Base-by-base conservation (phyloP, 108 stramenopile genomes). In the Discostella stelligeroides region DNA sequence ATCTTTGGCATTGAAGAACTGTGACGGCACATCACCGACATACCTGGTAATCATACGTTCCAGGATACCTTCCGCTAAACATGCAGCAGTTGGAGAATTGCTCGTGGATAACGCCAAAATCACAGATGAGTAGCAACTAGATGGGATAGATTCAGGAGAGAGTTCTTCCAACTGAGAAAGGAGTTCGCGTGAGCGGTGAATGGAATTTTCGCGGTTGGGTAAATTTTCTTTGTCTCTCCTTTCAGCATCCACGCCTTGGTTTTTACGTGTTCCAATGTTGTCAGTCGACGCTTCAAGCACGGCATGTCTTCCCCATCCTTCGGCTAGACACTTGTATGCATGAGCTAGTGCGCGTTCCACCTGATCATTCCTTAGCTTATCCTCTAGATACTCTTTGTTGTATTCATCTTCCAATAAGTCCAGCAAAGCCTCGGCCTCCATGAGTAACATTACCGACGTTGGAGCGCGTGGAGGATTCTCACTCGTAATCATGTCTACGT, bases 291-390 rank as follows among this genome's bases (percentile, higher is more conserved):
- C 30, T n/a, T n/a, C 27, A 4, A 60, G 38, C 4, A 80, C 72
- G 27, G 79, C 72, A 69, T 54, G 63, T 73, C 68, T 68, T n/a
- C 72, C 79, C 67, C 68, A 80, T 23, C 72, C 68, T 51, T 80
- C 79, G 29, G 63, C 56, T 12, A 80, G 58, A 28, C 54, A 53
- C 25, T 50, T 39, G 51, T 68, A 68, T 18, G 57, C 34, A 24
- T 66, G 64, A 20, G 57, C 43, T 17, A 78, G 50, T 46, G 63
- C 63, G 6, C 29, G 54, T 34, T 61, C 50, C 12, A 54, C 15
- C 53, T 78, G 46, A 39, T 58, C 15, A 13, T 47, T 41, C 13
- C 42, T 53, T 23, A 18, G 28, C 25, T 27, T 54, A 24, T 27
- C 30, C 20, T 20, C 14, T 20, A 8, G 17, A 0, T 17, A 5